Evolutionary conservation across 768 basidiomycete species (phyloP).

Genomic region (Leucocoprinus birnbaumii): DNA sequence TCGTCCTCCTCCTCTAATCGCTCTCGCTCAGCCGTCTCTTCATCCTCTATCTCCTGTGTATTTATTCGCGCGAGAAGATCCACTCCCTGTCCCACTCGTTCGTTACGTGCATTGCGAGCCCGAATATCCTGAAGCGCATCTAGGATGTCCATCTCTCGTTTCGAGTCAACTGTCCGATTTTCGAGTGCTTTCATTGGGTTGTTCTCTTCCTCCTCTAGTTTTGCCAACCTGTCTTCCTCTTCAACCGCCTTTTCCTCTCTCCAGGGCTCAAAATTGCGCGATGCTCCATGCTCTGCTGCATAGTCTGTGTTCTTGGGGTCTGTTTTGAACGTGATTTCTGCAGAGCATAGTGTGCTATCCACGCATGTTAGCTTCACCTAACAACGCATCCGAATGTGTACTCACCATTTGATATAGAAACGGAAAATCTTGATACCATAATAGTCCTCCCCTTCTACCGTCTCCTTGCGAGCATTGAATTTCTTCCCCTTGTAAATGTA

Average conservation of each 20-base stretch:
- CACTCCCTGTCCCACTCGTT: conserved; percentile 74
- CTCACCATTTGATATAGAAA: conserved; percentile 89
- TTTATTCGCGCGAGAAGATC: conserved; percentile 64
- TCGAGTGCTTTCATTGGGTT: conserved; percentile 98
- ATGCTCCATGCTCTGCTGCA: conserved; percentile 91
- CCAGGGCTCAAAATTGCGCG: conserved; percentile 98
- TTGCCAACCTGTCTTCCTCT: conserved; percentile 82
- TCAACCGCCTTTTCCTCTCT: conserved; percentile 75
- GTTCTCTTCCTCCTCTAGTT: conserved; percentile 89
- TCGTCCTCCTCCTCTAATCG: conserved; percentile 91
- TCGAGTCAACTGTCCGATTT: conserved; percentile 87
- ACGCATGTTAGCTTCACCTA: conserved; percentile 1
- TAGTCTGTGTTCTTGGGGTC: conserved; percentile 98
- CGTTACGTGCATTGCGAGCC: conserved; percentile 84
- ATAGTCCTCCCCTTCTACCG: conserved; percentile 95
- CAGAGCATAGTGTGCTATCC: conserved; percentile 85
- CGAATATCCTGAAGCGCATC: conserved; percentile 94
- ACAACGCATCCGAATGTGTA: conserved; percentile 15
- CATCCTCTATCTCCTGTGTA: conserved; percentile 69
- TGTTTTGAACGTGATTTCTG: conserved; percentile 95
- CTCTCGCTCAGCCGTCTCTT: conserved; percentile 69
- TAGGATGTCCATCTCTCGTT: conserved; percentile 97
- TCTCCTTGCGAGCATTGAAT: conserved; percentile 99
- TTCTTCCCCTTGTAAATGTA: conserved; percentile 99
- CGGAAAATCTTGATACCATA: conserved; percentile 97